Evolutionary conservation across 2,329 filamentous ascomycete species (phyloP).

Genomic region (Claviceps sp.): DNA sequence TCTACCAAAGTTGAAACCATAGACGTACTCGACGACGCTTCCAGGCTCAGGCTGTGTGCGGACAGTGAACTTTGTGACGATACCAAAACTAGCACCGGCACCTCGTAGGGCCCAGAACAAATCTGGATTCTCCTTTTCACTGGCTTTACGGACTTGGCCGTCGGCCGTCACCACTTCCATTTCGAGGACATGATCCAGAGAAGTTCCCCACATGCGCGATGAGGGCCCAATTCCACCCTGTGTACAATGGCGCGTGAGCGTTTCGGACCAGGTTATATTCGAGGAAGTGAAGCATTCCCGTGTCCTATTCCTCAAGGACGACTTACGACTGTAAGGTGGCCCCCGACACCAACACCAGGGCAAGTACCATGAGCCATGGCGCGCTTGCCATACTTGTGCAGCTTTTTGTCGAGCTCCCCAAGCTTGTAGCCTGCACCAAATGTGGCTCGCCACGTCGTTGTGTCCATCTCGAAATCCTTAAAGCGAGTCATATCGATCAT

Average conservation of each 20-base stretch:
- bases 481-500: conserved; percentile 42
- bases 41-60: conserved; percentile 42
- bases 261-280: not conserved
- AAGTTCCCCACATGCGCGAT: conserved; percentile 45
- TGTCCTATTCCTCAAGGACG: not conserved
- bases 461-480: conserved; percentile 39
- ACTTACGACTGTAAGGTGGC: conserved; percentile 42
- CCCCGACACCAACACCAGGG: conserved; percentile 42
- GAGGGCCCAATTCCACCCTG: conserved; percentile 45
- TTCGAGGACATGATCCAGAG: conserved; percentile 40
- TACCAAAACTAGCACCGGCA: conserved; percentile 41
- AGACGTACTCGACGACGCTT: conserved; percentile 45
- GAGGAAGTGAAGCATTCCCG: not conserved
- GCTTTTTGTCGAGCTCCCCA: conserved; percentile 33
- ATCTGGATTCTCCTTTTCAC: conserved; percentile 32
- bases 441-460: conserved; percentile 36
- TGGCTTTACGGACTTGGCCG: conserved; percentile 36
- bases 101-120: conserved; percentile 45
- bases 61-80: conserved; percentile 44
- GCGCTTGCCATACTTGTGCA: conserved; percentile 38
- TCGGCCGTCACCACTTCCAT: conserved; percentile 44
- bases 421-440: conserved; percentile 42
- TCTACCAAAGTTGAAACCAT: conserved; percentile 35
- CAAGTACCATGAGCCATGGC: conserved; percentile 48
- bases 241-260: not conserved